These are phyloP conservation scores for Tylopilus plumbeoviolaceoides DNA, from an alignment of 768 basidiomycete species.

Conservation along the genomic window DNA sequence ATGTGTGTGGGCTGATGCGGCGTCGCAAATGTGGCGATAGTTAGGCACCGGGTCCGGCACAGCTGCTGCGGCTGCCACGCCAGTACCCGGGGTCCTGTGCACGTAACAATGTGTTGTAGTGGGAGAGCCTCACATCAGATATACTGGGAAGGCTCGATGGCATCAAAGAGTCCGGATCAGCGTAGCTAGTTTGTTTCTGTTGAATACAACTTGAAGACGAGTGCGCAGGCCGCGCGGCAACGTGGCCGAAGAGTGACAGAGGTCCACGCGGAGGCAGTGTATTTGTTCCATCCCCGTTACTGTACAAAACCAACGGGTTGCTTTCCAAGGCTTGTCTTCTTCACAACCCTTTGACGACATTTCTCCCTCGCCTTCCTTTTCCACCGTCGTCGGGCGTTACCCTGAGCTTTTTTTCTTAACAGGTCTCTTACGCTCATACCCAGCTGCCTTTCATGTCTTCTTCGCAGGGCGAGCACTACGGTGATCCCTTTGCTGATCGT, in stretches of 20 bases:
- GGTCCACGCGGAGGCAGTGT: slow-evolving; percentile 30
- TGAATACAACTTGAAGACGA: too few relatives aligned
- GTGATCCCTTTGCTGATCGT: slow-evolving; percentile 73
- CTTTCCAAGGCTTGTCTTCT: slow-evolving; percentile 14
- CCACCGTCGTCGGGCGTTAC: slow-evolving; percentile 9
- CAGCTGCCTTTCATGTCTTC: slow-evolving; percentile 22
- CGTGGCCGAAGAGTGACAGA: slow-evolving; percentile 25
- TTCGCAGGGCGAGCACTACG: slow-evolving; percentile 35
- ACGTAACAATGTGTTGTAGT: too few relatives aligned
- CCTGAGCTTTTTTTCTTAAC: slow-evolving; percentile 3
- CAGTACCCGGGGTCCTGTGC: too few relatives aligned
- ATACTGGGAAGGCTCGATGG: too few relatives aligned
- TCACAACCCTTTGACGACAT: slow-evolving; percentile 20
- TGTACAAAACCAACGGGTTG: slow-evolving; percentile 22
- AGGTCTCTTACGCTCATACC: slow-evolving; percentile 1
- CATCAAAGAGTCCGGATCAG: too few relatives aligned
- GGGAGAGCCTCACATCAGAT: too few relatives aligned
- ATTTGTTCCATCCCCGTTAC: slow-evolving; percentile 31
- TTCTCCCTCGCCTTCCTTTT: slow-evolving; percentile 3
- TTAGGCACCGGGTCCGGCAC: too few relatives aligned
- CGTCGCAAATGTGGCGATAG: too few relatives aligned
- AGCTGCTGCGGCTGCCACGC: too few relatives aligned
- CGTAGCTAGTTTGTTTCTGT: too few relatives aligned
- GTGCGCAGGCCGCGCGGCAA: too few relatives aligned
- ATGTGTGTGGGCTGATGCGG: too few relatives aligned